Evolutionary conservation across 176 grass and related monocot species (phyloP), one percentile per base, ranked within the genome.

Genomic region (Oryza glaberrima): DNA sequence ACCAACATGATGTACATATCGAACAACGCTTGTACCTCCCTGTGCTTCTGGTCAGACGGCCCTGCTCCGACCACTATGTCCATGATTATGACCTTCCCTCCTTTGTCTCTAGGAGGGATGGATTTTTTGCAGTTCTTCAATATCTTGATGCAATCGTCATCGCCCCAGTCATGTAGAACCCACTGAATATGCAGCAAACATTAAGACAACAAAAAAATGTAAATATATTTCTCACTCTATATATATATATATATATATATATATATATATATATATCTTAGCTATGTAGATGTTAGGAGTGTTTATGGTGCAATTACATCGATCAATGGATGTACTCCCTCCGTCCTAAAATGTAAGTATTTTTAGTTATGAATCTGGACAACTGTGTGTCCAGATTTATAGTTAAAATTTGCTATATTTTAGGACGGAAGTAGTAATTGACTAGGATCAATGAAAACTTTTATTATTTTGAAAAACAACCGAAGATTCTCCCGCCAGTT

Each of bases 11-110:
- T 74, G 14, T 44, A 76, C 1, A 92, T n/a, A 14, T 90, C 91
- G 9, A 63, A 84, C 11, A 83, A 1, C 0, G 66, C 70, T 15
- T 92, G 80, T 0, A 52, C 25, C 13, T 92, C 87, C 41, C 46
- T 38, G 0, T 81, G 30, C 35, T 76, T 87, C 9, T 1, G 0
- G 3, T 67, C 64, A 1, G 28, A 25, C 0, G 81, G 28, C 0
- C 81, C 71, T 3, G 43, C 60, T 8, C 77, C 84, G 1, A 78
- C 26, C 4, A 94, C 80, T 1, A 91, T 88, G 2, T 91, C 89
- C 1, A 94, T 30, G 30, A 94, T 82, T 60, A 91, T 78, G 46
- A 86, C 71, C 67, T 94, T 94, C 4, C 92, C 92, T 3, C 89
- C 83, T 0, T 15, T 16, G 9, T 58, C 83, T 79, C 19, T 82